These are phyloP conservation scores for Amanita rubescens DNA, from an alignment of 768 basidiomycete species.

Conservation along the genomic window DNA sequence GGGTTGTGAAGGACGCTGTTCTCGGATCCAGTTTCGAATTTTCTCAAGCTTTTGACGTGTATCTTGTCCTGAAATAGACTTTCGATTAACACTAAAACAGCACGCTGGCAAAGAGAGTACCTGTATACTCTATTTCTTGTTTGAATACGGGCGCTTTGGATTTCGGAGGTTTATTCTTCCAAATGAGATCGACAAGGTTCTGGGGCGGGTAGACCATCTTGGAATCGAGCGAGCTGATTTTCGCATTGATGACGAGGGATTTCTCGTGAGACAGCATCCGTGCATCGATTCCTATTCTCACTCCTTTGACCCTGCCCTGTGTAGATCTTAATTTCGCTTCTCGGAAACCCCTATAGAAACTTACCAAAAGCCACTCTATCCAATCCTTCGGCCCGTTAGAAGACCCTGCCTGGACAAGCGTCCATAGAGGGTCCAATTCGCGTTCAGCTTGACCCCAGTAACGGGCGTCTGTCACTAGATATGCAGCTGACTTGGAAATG, in stretches of 20 bases:
- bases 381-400: slow-evolving; percentile 56
- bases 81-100: not conserved
- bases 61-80: slow-evolving; percentile 38
- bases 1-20: slow-evolving; percentile 49
- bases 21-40: slow-evolving; percentile 62
- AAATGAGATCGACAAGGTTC: slow-evolving; percentile 77
- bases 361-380: slow-evolving; percentile 70
- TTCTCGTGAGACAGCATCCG: slow-evolving; percentile 75
- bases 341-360: slow-evolving; percentile 13
- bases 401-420: slow-evolving; percentile 41
- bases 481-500: slow-evolving; percentile 57
- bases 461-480: slow-evolving; percentile 72
- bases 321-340: not conserved
- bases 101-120: slow-evolving; percentile 18
- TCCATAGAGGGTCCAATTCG: slow-evolving; percentile 71
- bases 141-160: slow-evolving; percentile 57
- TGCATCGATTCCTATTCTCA: slow-evolving; percentile 76
- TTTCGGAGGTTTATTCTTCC: slow-evolving; percentile 71
- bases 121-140: slow-evolving; percentile 68
- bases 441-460: slow-evolving; percentile 77
- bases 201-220: slow-evolving; percentile 76
- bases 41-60: slow-evolving; percentile 63
- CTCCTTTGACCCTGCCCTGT: slow-evolving; percentile 32
- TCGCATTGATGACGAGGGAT: slow-evolving; percentile 50
- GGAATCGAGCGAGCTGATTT: slow-evolving; percentile 44